Percentiles rank a stretch among this genome's conserved stretches.
Conservation (phyloP, 352 stramenopile species). For the Phytophthora fragariaefolia region DNA sequence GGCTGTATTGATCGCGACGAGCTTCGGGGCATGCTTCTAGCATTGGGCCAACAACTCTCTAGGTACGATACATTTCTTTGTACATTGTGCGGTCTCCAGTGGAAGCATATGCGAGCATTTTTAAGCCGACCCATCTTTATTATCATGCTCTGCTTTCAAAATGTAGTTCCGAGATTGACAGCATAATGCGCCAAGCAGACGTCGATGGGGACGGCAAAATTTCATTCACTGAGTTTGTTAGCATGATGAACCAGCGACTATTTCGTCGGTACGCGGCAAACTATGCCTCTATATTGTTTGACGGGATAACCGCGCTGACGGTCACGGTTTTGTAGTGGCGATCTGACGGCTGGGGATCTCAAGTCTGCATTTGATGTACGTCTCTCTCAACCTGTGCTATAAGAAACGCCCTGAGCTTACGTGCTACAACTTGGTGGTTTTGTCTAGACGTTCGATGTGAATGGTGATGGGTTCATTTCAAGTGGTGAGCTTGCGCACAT, state of each 20-base stretch:
- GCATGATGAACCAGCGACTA: constrained; percentile 78
- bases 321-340: constrained; percentile 36
- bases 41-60: constrained; percentile 63
- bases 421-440: background rate
- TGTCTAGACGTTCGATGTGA: constrained; percentile 68
- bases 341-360: constrained; percentile 61
- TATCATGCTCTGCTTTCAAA: too few species aligned
- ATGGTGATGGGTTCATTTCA: constrained; percentile 78
- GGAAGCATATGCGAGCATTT: too few species aligned
- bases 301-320: background rate
- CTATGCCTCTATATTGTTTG: background rate
- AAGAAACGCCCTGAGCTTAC: background rate
- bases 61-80: constrained; percentile 34
- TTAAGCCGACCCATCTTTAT: too few species aligned
- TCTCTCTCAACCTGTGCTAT: background rate
- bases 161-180: constrained; percentile 61
- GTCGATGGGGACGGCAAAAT: constrained; percentile 76
- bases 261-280: constrained; percentile 50
- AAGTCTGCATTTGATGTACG: constrained; percentile 68
- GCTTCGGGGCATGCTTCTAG: constrained; percentile 53
- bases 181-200: constrained; percentile 76
- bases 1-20: constrained; percentile 73
- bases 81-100: too few species aligned
- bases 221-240: constrained; percentile 81
- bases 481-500: constrained; percentile 69